A percentile compares a stretch with the other conserved stretches of the same genome.
Conservation (phyloP, 2,329 filamentous ascomycete genomes). For the Geosmithia morbida region DNA sequence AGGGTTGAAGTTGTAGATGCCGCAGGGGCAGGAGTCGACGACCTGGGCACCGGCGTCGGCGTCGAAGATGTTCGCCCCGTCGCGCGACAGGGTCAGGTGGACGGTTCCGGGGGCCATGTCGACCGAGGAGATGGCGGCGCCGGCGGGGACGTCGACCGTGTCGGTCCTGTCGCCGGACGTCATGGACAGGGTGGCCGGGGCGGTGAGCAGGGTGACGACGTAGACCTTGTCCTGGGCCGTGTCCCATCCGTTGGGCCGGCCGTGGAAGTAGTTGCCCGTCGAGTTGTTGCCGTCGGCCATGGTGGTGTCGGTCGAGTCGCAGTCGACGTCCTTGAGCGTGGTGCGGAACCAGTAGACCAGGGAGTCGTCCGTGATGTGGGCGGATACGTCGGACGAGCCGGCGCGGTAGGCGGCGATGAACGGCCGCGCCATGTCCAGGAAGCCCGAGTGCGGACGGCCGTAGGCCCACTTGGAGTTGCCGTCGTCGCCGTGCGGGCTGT, state of each 20-base stretch:
- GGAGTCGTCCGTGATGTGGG: constrained; percentile 30
- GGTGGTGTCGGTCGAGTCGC: constrained; percentile 36
- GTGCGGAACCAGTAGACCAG: constrained; percentile 42
- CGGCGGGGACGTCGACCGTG: constrained; percentile 29
- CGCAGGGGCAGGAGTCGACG: constrained; percentile 30
- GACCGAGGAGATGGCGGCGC: constrained; percentile 26
- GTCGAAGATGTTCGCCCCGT: constrained; percentile 22
- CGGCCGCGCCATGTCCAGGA: constrained; percentile 36
- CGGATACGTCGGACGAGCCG: constrained; percentile 20
- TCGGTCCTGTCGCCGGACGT: constrained; percentile 26
- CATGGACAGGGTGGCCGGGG: constrained; percentile 26
- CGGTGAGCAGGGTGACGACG: constrained; percentile 33
- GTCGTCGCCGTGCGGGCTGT: constrained; percentile 24
- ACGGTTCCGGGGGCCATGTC: constrained; percentile 32
- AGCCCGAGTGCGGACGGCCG: constrained; percentile 29
- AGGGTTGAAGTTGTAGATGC: constrained; percentile 42
- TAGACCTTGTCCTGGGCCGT: constrained; percentile 34
- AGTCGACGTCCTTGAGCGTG: constrained; percentile 27
- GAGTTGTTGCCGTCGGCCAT: constrained; percentile 25
- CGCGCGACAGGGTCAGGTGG: constrained; percentile 28
- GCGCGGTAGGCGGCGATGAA: constrained; percentile 38
- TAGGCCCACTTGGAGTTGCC: constrained; percentile 33
- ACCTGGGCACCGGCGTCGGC: constrained; percentile 35
- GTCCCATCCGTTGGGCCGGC: constrained; percentile 33
- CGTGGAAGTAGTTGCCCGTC: constrained; percentile 36